Conservation (phyloP, 1,139 yeast genomes). For the Debaryomyces psychrophilus region DNA sequence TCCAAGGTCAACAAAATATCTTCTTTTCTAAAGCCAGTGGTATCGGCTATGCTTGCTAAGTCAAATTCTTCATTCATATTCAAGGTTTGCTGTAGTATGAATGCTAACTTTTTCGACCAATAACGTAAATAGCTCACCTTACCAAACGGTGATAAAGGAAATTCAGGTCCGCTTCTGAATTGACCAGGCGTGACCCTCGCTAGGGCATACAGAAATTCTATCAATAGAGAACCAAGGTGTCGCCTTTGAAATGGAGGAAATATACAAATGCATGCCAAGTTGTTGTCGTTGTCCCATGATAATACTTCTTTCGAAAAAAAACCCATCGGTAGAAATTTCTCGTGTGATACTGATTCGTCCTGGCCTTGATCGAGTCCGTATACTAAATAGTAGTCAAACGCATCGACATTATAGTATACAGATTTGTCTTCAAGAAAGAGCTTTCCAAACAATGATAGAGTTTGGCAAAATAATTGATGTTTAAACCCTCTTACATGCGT, state of each 20-base stretch:
- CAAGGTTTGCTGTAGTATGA: constrained; percentile 18
- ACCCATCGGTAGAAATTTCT: constrained; percentile 66
- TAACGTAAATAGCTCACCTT: constrained; percentile 68
- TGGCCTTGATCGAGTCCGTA: constrained; percentile 48
- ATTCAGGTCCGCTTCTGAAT: constrained; percentile 82
- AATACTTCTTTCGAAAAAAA: constrained; percentile 86
- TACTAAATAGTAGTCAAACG: constrained; percentile 76
- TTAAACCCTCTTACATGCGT: constrained; percentile 67
- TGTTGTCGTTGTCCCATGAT: constrained; percentile 78
- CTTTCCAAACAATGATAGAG: constrained; percentile 81
- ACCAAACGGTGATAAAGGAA: constrained; percentile 86
- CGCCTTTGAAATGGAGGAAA: constrained; percentile 90
- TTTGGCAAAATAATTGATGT: constrained; percentile 73
- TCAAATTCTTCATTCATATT: constrained; percentile 33
- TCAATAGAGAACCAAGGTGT: constrained; percentile 75
- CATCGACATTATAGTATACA: constrained; percentile 75
- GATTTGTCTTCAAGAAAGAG: constrained; percentile 91
- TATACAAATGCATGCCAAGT: constrained; percentile 85
- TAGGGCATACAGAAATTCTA: constrained; percentile 79
- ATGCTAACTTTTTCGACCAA: constrained; percentile 62
- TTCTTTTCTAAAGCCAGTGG: constrained; percentile 70
- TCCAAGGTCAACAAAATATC: constrained; percentile 70
- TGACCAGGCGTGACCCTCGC: constrained; percentile 56
- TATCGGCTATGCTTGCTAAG: constrained; percentile 54
- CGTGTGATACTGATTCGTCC: constrained; percentile 4